Percentiles rank a stretch among this genome's conserved stretches.
These are phyloP conservation scores for Pezicula neosporulosa DNA, from an alignment of 2,329 filamentous ascomycete genomes.

Conservation along the genomic window DNA sequence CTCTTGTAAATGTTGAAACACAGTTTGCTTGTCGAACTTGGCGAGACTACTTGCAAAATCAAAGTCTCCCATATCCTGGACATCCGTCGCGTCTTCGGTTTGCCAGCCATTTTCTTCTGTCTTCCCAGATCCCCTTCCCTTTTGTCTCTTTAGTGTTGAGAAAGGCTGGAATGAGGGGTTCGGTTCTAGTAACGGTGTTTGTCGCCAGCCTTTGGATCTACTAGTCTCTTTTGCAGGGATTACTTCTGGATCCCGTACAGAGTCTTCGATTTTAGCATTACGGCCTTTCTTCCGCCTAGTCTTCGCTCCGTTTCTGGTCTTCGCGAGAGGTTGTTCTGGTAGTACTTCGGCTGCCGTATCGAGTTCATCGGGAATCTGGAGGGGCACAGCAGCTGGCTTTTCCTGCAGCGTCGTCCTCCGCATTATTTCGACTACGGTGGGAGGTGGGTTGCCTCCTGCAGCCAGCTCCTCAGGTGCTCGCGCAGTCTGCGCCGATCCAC, in stretches of 20 bases:
- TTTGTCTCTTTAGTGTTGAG: conserved; percentile 54
- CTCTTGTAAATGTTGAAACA: conserved; percentile 89
- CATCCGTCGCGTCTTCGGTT: conserved; percentile 92
- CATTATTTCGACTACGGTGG: conserved; percentile 42
- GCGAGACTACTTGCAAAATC: conserved; percentile 87
- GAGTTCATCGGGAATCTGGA: conserved; percentile 19
- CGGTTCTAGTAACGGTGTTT: conserved; percentile 62
- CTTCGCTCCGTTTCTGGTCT: conserved; percentile 30
- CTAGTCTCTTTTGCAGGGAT: conserved; percentile 38
- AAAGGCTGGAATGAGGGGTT: conserved; percentile 62
- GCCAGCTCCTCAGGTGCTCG: conserved; percentile 15
- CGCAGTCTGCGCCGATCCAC: conserved; percentile 18
- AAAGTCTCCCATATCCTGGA: conserved; percentile 90
- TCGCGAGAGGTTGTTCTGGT: conserved; percentile 15
- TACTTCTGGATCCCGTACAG: conserved; percentile 33
- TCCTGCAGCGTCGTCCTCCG: conserved; percentile 34
- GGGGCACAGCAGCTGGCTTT: conserved; percentile 13
- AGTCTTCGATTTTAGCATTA: conserved; percentile 39
- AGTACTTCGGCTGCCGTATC: conserved; percentile 14
- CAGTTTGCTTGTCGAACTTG: conserved; percentile 89
- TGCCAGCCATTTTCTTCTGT: conserved; percentile 78
- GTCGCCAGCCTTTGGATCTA: conserved; percentile 63
- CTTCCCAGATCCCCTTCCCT: conserved; percentile 37
- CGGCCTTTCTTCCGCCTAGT: conserved; percentile 37
- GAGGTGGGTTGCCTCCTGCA: conserved; percentile 24